Percentiles rank a stretch among this genome's conserved stretches.
These are phyloP conservation scores for Metschnikowia santaceciliae DNA, from an alignment of 805 yeast species.

Conservation along the genomic window DNA sequence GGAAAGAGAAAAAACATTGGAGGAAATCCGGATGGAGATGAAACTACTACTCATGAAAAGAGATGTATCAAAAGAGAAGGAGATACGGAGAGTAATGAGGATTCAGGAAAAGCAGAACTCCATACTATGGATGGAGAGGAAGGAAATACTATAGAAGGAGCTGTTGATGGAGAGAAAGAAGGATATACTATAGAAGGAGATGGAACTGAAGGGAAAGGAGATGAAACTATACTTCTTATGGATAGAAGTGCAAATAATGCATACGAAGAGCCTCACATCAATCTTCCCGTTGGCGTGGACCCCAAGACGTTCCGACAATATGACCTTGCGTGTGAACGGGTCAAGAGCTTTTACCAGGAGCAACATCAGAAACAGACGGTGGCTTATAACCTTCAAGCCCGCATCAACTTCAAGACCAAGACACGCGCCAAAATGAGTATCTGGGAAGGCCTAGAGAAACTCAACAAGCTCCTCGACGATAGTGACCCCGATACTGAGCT, in stretches of 20 bases:
- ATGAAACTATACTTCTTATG: not conserved
- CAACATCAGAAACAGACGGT: slow-evolving; percentile 71
- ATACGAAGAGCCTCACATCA: slow-evolving; percentile 11
- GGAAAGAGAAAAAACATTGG: too few species aligned
- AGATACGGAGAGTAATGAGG: too few species aligned
- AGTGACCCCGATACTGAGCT: slow-evolving; percentile 74
- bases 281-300: slow-evolving; percentile 21
- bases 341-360: slow-evolving; percentile 60
- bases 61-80: too few species aligned
- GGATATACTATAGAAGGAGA: not conserved
- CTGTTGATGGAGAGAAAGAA: too few species aligned
- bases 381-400: slow-evolving; percentile 66
- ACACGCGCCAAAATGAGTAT: slow-evolving; percentile 62
- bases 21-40: too few species aligned
- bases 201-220: not conserved
- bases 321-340: slow-evolving; percentile 65
- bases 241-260: too few species aligned
- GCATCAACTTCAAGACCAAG: slow-evolving; percentile 67
- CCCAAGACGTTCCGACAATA: slow-evolving; percentile 55
- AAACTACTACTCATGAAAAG: too few species aligned
- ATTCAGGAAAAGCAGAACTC: too few species aligned
- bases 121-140: too few species aligned
- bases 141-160: too few species aligned
- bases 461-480: slow-evolving; percentile 62
- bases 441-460: slow-evolving; percentile 65